A percentile compares a stretch with the other conserved stretches of the same genome.
Conservation (phyloP, 2,329 filamentous ascomycete species). For the Fusarium cicatricum region DNA sequence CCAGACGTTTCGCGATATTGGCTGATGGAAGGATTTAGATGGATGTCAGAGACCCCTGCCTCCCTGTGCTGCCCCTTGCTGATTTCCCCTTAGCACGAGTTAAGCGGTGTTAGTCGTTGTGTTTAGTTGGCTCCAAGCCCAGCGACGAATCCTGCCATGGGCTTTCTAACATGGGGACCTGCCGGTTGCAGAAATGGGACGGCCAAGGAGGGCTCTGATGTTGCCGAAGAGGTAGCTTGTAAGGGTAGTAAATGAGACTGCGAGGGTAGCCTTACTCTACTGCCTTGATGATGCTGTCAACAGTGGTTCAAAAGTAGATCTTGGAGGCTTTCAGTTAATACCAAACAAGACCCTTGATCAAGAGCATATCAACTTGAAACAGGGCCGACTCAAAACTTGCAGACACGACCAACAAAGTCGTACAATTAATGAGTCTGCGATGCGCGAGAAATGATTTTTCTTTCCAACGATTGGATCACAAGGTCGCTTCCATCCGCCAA, state of each 20-base stretch:
- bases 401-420: background rate
- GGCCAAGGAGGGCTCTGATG: background rate
- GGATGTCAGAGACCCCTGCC: constrained; percentile 11
- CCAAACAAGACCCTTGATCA: too few species aligned
- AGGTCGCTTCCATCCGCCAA: background rate
- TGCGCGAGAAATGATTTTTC: background rate
- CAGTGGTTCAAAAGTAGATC: too few species aligned
- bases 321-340: too few species aligned
- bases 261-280: too few species aligned
- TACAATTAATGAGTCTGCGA: background rate
- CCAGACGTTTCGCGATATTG: constrained; percentile 1
- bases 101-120: constrained; percentile 5
- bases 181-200: constrained; percentile 18
- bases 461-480: background rate
- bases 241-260: too few species aligned
- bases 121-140: constrained; percentile 19
- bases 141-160: constrained; percentile 7
- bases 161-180: constrained; percentile 6
- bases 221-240: too few species aligned
- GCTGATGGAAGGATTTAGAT: background rate
- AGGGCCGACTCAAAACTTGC: too few species aligned
- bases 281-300: too few species aligned
- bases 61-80: background rate
- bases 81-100: constrained; percentile 5
- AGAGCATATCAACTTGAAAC: too few species aligned